phyloP scores from a whole-genome alignment of 345 rosid species.

The Bruguiera sexangula region DNA sequence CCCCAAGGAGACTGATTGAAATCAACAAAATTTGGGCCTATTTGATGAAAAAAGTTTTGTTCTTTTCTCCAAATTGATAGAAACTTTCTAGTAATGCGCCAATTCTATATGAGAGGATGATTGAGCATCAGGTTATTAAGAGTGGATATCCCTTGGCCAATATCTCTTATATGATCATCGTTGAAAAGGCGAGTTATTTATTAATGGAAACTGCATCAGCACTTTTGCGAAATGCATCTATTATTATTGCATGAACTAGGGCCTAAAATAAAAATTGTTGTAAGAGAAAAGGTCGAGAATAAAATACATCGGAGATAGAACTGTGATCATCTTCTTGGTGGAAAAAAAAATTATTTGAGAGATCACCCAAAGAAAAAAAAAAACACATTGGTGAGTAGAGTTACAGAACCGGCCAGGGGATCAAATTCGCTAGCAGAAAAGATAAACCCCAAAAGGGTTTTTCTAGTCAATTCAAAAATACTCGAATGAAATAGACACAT shows the following conservation, averaged over 20 bases:
- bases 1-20: slow-evolving; percentile 23
- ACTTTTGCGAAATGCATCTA: not conserved
- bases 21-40: slow-evolving; percentile 14
- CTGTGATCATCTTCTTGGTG: not conserved
- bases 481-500: not conserved
- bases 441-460: not conserved
- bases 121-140: slow-evolving; percentile 43
- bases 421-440: too few relatives aligned
- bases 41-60: slow-evolving; percentile 7
- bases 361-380: too few relatives aligned
- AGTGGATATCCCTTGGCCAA: slow-evolving; percentile 33
- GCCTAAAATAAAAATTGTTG: not conserved
- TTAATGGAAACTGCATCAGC: slow-evolving; percentile 6
- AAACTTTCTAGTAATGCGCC: slow-evolving; percentile 22
- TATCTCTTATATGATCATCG: slow-evolving; percentile 16
- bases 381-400: too few relatives aligned
- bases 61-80: slow-evolving; percentile 17
- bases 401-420: too few relatives aligned
- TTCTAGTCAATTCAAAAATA: not conserved
- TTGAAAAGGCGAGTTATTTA: slow-evolving; percentile 9
- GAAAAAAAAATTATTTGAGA: not conserved
- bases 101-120: slow-evolving; percentile 39
- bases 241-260: not conserved
- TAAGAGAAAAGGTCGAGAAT: not conserved
- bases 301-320: not conserved